Evolutionary conservation across 805 yeast species (phyloP), one percentile per base, ranked within the genome.

Genomic region (Ogataea degrootiae): DNA sequence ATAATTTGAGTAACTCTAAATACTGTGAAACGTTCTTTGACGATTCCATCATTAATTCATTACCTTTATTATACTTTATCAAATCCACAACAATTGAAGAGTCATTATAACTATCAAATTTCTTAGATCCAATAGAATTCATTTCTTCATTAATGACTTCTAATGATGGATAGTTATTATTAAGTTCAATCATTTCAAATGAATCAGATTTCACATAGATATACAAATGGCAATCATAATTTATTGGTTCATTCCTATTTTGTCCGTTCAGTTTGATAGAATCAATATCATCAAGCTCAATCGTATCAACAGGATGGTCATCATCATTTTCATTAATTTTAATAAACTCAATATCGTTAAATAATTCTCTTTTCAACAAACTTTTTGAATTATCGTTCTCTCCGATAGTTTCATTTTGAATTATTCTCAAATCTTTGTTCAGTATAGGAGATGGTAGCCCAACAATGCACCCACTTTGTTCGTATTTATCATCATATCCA

Each of bases 401-500:
- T 12, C 62, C 64, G 1, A 52, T 43, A n/a, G 61, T 52, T 14
- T 55, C 60, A 47, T 59, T 60, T 44, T 60, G 66, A 15, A 61
- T 49, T 12, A 63, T 55, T 38, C 70, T 52, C 12, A 56, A 46
- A 1, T 65, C 68, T 34, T 49, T 47, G 44, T 48, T 61, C 38
- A 66, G 43, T 41, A 66, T 56, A 15, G 70, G 69, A 0, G 70
- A 55, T 36, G 59, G 62, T 7, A 61, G 48, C 11, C 52, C 54
- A 39, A 59, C 47, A 9, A 42, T 42, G 4, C 56, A 53, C 7
- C 44, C 19, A 9, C 22, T 6, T 3, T 15, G 9, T 14, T 44
- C 44, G 37, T 46, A 49, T 9, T 41, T 34, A 2, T 33, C 39
- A 11, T 54, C 50, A 38, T 54, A 56, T 4, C 50, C 34, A 9